Conservation (phyloP, 768 basidiomycete genomes). For the Pleurotus giganteus region DNA sequence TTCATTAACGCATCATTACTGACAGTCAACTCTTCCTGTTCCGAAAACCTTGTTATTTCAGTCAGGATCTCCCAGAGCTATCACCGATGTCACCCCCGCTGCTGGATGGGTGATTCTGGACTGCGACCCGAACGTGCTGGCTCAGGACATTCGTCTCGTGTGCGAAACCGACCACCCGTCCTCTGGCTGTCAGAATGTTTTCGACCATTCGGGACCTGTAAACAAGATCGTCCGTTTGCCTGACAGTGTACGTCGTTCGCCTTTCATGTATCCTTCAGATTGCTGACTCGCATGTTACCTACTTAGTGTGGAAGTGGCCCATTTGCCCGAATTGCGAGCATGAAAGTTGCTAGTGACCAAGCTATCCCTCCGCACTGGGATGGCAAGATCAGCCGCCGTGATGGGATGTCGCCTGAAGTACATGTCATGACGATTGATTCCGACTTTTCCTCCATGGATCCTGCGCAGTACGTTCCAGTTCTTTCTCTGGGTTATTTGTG, state of each 20-base stretch:
- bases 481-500: too few species aligned
- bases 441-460: constrained; percentile 30
- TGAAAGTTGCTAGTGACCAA: constrained; percentile 42
- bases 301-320: constrained; percentile 43
- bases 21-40: too few species aligned
- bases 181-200: constrained; percentile 37
- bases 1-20: background rate
- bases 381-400: constrained; percentile 26
- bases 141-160: constrained; percentile 18
- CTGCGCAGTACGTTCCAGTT: constrained; percentile 17
- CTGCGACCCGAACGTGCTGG: constrained; percentile 6
- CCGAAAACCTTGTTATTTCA: too few species aligned
- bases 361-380: constrained; percentile 32
- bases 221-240: constrained; percentile 54
- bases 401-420: constrained; percentile 33
- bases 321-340: constrained; percentile 38
- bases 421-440: constrained; percentile 40
- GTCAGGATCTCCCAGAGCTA: background rate
- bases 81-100: background rate
- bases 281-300: background rate
- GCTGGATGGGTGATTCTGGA: background rate
- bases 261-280: background rate
- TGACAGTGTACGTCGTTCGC: constrained; percentile 37
- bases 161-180: constrained; percentile 15
- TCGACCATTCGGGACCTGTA: constrained; percentile 32